Evolutionary conservation across 2,329 filamentous ascomycete species (phyloP).

Genomic region (Calonectria henricotiae): DNA sequence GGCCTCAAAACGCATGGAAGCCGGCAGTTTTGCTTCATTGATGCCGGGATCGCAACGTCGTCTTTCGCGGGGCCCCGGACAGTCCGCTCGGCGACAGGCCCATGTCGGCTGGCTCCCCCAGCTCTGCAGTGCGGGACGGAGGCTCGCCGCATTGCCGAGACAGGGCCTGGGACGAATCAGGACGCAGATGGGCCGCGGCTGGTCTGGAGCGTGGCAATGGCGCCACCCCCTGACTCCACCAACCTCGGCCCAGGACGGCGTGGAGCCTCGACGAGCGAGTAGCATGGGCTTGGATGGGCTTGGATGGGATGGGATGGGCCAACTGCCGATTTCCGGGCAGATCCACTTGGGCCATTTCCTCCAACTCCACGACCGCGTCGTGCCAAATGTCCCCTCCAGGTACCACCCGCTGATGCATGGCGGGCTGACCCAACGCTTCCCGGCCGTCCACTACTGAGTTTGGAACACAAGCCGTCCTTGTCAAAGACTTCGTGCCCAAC

Average conservation of each 20-base stretch:
- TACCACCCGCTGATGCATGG: neutral
- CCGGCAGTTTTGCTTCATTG: constrained; percentile 7
- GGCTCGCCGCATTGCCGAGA: constrained; percentile 10
- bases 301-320: neutral
- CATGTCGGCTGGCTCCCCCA: neutral
- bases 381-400: constrained; percentile 19
- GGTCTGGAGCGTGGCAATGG: neutral
- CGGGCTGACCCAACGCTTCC: constrained; percentile 10
- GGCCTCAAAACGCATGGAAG: neutral
- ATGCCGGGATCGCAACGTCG: constrained; percentile 3
- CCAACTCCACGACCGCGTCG: constrained; percentile 19
- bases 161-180: neutral
- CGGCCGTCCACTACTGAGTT: constrained; percentile 15
- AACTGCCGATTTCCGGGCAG: constrained; percentile 7
- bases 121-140: neutral
- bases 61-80: constrained; percentile 12
- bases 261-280: neutral
- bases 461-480: constrained; percentile 1
- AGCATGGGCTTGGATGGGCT: neutral
- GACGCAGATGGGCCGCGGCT: neutral
- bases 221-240: constrained; percentile 17
- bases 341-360: constrained; percentile 10
- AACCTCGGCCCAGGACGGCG: constrained; percentile 12
- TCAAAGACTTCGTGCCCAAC: neutral
- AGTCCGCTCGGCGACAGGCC: neutral